phyloP scores from a whole-genome alignment of 2,329 filamentous ascomycete species.

The Epicoccum sorghinum region DNA sequence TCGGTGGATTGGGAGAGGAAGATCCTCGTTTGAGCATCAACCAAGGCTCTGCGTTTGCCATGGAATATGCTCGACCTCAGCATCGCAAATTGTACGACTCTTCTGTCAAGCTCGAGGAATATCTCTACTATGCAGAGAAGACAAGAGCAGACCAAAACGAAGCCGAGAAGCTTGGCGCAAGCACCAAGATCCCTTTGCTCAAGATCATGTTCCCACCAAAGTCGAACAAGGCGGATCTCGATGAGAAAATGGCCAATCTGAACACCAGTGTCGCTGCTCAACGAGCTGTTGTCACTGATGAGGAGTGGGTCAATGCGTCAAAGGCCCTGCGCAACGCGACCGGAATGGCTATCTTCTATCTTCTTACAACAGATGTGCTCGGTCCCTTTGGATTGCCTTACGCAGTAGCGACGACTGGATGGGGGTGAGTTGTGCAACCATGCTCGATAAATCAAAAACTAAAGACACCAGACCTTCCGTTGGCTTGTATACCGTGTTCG shows the following conservation, averaged over 20 bases:
- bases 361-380: constrained; percentile 54
- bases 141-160: constrained; percentile 44
- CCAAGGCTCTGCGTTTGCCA: background rate
- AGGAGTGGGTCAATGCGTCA: constrained; percentile 44
- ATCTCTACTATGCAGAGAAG: constrained; percentile 47
- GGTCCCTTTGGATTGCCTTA: constrained; percentile 47
- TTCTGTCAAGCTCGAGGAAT: constrained; percentile 44
- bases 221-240: background rate
- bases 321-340: constrained; percentile 45
- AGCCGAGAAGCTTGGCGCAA: constrained; percentile 4
- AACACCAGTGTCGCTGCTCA: constrained; percentile 2
- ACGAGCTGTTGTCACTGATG: constrained; percentile 28
- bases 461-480: constrained; percentile 47
- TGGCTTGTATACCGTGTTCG: constrained; percentile 47
- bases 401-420: constrained; percentile 22
- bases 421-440: background rate
- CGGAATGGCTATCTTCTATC: constrained; percentile 47
- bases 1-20: constrained; percentile 3
- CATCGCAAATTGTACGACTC: constrained; percentile 7
- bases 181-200: background rate
- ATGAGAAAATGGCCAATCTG: constrained; percentile 6
- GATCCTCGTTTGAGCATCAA: constrained; percentile 4
- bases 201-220: constrained; percentile 6
- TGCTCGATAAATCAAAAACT: background rate
- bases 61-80: constrained; percentile 1